Percentiles rank a stretch among this genome's conserved stretches.
Conservation (phyloP, 306 rosid genomes). For the Potentilla sterilis region DNA sequence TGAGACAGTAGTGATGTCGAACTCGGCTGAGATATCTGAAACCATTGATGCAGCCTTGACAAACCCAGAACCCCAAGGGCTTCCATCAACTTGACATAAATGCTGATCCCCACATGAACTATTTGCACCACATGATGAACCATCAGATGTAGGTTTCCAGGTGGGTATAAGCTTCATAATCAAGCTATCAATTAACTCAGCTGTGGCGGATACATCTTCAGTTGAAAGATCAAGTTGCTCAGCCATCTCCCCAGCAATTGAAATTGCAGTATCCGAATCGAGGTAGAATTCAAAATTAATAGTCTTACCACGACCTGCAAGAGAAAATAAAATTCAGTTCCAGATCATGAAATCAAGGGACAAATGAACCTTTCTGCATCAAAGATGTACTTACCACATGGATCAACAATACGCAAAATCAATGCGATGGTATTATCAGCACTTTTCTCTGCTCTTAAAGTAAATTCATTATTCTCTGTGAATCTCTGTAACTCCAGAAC, state of each 20-base stretch:
- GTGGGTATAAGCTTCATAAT: slow-evolving; percentile 50
- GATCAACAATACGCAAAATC: slow-evolving; percentile 52
- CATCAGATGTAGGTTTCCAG: slow-evolving; percentile 47
- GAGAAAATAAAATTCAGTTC: slow-evolving; percentile 20
- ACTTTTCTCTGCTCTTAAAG: slow-evolving; percentile 58
- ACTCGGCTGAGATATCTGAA: slow-evolving; percentile 55
- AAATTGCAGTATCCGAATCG: slow-evolving; percentile 63
- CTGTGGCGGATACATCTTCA: slow-evolving; percentile 57
- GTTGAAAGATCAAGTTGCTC: slow-evolving; percentile 62
- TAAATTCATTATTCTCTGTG: slow-evolving; percentile 51
- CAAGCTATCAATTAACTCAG: slow-evolving; percentile 64
- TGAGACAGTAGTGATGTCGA: slow-evolving; percentile 26
- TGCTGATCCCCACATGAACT: slow-evolving; percentile 23
- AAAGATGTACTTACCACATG: slow-evolving; percentile 46
- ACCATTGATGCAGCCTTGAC: slow-evolving; percentile 34
- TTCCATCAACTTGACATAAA: slow-evolving; percentile 28
- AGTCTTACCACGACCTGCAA: slow-evolving; percentile 65
- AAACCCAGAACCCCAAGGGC: slow-evolving; percentile 35
- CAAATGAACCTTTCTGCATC: not conserved
- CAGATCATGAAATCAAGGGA: not conserved
- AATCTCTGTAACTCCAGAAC: slow-evolving; percentile 38
- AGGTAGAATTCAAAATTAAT: slow-evolving; percentile 78
- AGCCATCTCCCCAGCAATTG: slow-evolving; percentile 93
- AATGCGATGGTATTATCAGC: slow-evolving; percentile 50
- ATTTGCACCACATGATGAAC: slow-evolving; percentile 33